phyloP scores from a whole-genome alignment of 768 basidiomycete genomes.

The Lactifluus piperatus region DNA sequence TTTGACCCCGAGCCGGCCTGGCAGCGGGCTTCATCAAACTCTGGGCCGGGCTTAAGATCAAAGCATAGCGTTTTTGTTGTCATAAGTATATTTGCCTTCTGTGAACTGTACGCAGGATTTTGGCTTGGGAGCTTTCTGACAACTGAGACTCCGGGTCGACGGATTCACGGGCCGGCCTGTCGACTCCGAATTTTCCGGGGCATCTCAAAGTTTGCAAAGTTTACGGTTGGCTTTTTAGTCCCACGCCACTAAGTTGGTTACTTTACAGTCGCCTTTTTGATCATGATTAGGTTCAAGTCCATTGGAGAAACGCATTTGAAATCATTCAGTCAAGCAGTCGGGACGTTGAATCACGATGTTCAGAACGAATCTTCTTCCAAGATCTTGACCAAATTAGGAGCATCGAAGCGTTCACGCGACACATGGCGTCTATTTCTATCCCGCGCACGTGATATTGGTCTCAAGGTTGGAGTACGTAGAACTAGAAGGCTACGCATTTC shows the following conservation, averaged over 20 bases:
- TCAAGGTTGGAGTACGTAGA: constrained; percentile 96
- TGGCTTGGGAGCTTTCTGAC: too few species aligned
- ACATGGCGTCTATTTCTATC: constrained; percentile 89
- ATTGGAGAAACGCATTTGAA: constrained; percentile 83
- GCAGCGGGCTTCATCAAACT: too few species aligned
- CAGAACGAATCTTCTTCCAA: constrained; percentile 90
- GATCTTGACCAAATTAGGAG: constrained; percentile 82
- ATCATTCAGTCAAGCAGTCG: constrained; percentile 79
- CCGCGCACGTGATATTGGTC: constrained; percentile 97
- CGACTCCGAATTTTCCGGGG: constrained; percentile 48
- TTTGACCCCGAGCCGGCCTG: too few species aligned
- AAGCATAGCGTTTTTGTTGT: too few species aligned
- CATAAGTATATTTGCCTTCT: too few species aligned
- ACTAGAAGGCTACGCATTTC: constrained; percentile 98
- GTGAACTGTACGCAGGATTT: too few species aligned
- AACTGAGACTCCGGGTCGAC: too few species aligned
- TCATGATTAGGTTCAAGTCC: constrained; percentile 69
- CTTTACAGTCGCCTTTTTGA: not conserved
- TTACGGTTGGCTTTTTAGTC: too few species aligned
- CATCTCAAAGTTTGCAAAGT: constrained; percentile 97
- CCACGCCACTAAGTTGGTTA: not conserved
- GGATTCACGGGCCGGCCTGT: not conserved
- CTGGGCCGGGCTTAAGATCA: too few species aligned
- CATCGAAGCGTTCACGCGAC: constrained; percentile 87
- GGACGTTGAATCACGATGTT: constrained; percentile 97